These are phyloP conservation scores for Acer saccharum DNA, from an alignment of 345 rosid species.

Conservation along the genomic window DNA sequence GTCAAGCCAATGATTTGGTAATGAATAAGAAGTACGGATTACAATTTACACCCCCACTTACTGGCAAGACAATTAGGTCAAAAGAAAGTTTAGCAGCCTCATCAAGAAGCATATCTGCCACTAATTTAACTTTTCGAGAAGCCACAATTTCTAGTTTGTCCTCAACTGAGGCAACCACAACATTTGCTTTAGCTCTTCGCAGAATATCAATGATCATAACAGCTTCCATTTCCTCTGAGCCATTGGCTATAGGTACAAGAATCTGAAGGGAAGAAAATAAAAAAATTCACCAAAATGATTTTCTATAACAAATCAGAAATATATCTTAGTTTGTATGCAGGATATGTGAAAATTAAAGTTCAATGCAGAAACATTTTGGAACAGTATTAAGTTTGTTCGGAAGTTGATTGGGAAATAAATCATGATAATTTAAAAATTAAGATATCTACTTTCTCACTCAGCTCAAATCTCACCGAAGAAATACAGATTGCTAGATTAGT, in stretches of 20 bases:
- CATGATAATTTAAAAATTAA: background rate
- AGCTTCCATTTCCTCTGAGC: conserved; percentile 97
- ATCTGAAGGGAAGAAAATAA: conserved; percentile 46
- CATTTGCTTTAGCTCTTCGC: conserved; percentile 84
- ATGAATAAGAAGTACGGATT: background rate
- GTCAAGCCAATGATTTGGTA: conserved; percentile 9
- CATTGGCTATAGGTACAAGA: conserved; percentile 89
- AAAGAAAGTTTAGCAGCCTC: conserved; percentile 83
- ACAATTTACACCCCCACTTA: conserved; percentile 32
- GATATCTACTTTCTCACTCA: background rate
- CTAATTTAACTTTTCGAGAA: conserved; percentile 82
- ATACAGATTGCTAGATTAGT: background rate
- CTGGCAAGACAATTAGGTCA: conserved; percentile 88
- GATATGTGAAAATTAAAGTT: background rate
- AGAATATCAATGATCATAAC: conserved; percentile 74
- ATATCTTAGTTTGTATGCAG: background rate
- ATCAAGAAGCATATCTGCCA: conserved; percentile 81
- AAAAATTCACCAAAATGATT: background rate
- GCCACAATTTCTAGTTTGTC: conserved; percentile 74
- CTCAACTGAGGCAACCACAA: conserved; percentile 84
- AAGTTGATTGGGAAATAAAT: background rate
- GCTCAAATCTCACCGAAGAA: background rate
- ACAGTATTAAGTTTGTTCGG: background rate
- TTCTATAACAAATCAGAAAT: background rate
- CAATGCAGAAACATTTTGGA: background rate